These are phyloP conservation scores for Nakazawaea pomicola DNA, from an alignment of 805 yeast species.

Conservation along the genomic window DNA sequence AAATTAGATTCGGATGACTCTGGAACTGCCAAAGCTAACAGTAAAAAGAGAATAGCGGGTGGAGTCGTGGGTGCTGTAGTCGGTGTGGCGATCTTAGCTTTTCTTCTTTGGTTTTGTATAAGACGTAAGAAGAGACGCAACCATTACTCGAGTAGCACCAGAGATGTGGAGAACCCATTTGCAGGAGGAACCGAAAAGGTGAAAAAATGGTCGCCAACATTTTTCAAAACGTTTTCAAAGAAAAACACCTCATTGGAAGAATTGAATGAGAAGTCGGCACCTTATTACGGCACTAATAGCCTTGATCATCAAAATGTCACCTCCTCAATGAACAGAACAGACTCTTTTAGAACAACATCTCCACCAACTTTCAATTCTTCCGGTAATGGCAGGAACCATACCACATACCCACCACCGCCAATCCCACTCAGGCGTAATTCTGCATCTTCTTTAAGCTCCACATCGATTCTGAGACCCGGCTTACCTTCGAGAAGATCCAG, in stretches of 20 bases:
- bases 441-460: too few species aligned
- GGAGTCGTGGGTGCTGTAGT: slow-evolving; percentile 41
- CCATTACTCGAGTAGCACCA: slow-evolving; percentile 14
- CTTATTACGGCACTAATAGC: slow-evolving; percentile 1
- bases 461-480: slow-evolving; percentile 4
- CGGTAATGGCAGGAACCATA: neutral
- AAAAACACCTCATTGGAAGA: slow-evolving; percentile 6
- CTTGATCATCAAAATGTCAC: neutral
- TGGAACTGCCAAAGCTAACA: slow-evolving; percentile 17
- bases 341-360: too few species aligned
- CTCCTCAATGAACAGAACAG: too few species aligned
- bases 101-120: slow-evolving; percentile 27
- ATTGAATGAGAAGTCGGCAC: slow-evolving; percentile 3
- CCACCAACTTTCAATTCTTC: too few species aligned
- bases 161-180: slow-evolving; percentile 29
- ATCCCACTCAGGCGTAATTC: too few species aligned
- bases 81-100: slow-evolving; percentile 24
- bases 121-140: slow-evolving; percentile 22
- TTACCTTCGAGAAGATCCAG: slow-evolving; percentile 8
- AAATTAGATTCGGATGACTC: neutral
- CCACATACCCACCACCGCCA: too few species aligned
- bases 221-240: neutral
- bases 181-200: neutral
- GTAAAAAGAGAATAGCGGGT: slow-evolving; percentile 36
- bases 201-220: neutral